Evolutionary conservation across 73 alveolate genomes (phyloP).

Genomic region (Paraurostyla sp.): DNA sequence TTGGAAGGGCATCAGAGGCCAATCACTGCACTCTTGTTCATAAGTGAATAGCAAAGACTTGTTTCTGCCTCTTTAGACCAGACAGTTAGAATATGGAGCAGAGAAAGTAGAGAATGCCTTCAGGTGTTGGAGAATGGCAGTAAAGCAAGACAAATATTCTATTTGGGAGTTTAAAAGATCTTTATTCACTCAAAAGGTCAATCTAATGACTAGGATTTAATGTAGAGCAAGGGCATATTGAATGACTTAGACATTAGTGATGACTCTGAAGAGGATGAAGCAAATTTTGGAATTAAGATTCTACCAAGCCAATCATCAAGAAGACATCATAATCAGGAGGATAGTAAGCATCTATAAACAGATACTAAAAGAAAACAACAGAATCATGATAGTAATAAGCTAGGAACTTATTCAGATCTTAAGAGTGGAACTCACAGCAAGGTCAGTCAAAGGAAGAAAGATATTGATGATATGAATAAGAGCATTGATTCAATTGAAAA

Average conservation of each 20-base stretch:
- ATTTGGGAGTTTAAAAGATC: conserved; percentile 19
- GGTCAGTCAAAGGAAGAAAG: neutral
- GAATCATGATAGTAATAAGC: neutral
- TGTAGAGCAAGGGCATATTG: too few relatives aligned
- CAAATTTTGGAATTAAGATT: neutral
- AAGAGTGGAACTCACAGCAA: neutral
- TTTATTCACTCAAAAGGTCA: neutral
- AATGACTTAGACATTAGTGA: conserved; percentile 25
- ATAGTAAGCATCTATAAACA: too few relatives aligned
- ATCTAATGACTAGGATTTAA: too few relatives aligned
- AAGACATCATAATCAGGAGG: neutral
- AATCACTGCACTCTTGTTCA: neutral
- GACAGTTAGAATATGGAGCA: conserved; percentile 48
- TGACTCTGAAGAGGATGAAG: conserved; percentile 54
- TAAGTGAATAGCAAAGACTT: neutral
- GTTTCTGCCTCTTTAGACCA: conserved; percentile 34
- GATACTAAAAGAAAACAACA: neutral
- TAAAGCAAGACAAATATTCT: conserved; percentile 9
- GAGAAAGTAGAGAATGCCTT: conserved; percentile 5
- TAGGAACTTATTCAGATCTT: neutral
- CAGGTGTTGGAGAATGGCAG: conserved; percentile 38
- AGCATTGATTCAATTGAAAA: conserved; percentile 33
- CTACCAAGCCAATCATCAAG: neutral
- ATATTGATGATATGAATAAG: conserved; percentile 48
- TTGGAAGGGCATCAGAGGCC: conserved; percentile 48